Conservation (phyloP, 2,329 filamentous ascomycete species). For the Colletotrichum sp. region DNA sequence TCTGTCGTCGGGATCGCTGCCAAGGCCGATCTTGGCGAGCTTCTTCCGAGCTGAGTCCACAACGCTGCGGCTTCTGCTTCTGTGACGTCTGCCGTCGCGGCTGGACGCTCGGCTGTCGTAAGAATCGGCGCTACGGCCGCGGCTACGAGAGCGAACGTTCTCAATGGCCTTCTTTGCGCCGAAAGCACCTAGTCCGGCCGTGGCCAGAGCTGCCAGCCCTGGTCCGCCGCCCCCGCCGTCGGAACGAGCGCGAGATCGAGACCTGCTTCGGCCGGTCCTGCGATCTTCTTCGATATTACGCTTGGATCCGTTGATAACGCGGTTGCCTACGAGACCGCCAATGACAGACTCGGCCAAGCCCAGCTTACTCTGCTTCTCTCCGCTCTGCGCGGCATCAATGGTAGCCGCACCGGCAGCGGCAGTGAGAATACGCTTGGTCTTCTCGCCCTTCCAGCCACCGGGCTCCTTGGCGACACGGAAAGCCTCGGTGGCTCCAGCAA, state of each 20-base stretch:
- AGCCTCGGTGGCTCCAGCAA: conserved; percentile 90
- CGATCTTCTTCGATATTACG: conserved; percentile 68
- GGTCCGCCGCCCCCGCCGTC: conserved; percentile 46
- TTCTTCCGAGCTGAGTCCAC: conserved; percentile 66
- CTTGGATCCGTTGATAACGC: conserved; percentile 80
- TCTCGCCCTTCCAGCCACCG: conserved; percentile 88
- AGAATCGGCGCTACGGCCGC: conserved; percentile 53
- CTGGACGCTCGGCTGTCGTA: conserved; percentile 40
- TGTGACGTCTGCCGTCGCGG: conserved; percentile 27
- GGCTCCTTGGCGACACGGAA: conserved; percentile 90
- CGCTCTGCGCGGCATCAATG: conserved; percentile 78
- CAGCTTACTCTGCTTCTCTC: conserved; percentile 77
- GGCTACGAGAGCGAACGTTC: conserved; percentile 58
- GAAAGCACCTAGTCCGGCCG: conserved; percentile 65
- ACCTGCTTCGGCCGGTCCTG: conserved; percentile 68
- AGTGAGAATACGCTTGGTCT: conserved; percentile 89
- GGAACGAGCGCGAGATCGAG: conserved; percentile 70
- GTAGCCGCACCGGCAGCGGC: conserved; percentile 86
- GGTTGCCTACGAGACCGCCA: conserved; percentile 85
- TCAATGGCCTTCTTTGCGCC: conserved; percentile 66
- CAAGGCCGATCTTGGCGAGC: conserved; percentile 66
- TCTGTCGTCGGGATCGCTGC: conserved; percentile 50
- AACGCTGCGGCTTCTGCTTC: conserved; percentile 68
- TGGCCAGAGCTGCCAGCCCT: conserved; percentile 67
- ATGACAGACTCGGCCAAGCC: conserved; percentile 87